Evolutionary conservation across 176 grass and related monocot species (phyloP), one percentile per base, ranked within the genome.

Genomic region (Hsuehochloa calcarea): DNA sequence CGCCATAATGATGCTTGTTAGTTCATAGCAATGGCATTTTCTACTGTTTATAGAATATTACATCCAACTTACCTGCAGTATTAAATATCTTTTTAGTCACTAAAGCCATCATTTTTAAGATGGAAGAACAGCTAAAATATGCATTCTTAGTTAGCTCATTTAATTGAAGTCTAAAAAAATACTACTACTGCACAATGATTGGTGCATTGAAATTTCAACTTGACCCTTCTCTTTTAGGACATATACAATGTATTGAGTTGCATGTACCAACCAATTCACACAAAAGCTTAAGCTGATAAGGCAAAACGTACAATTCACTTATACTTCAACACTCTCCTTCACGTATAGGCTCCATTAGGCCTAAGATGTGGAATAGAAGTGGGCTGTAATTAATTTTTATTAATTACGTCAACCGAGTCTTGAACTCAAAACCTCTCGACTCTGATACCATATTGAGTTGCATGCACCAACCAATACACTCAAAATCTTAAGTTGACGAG

Each of bases 141-240:
- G 2, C 1, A 31, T 31, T 74, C 35, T 87, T 67, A 69, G 81
- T 55, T 47, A 51, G 25, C 15, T 19, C 26, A 31, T 35, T 71
- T 27, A 47, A 34, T 44, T 23, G 16, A 58, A 63, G 7, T 47
- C 41, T 4, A 26, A 8, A 25, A 14, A 74, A 49, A 63, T 17
- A 41, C 22, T 43, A 13, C 14, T 15, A 37, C 59, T 37, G 54
- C 19, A 22, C 88, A 90, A 90, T 90, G 84, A 86, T 90, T 86
- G 88, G 84, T 17, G 84, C 79, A 65, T 78, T 59, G 88, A 86
- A 82, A 78, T 82, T 34, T 73, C 83, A 6, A 60, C 44, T 46
- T 85, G 83, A 51, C 87, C 23, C 50, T 70, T 66, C 51, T 61
- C 44, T 0, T 8, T 34, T 1, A n/a, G n/a, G n/a, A 34, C 31